Evolutionary conservation across 768 basidiomycete species (phyloP).

Genomic region (Termitomyces sp.): DNA sequence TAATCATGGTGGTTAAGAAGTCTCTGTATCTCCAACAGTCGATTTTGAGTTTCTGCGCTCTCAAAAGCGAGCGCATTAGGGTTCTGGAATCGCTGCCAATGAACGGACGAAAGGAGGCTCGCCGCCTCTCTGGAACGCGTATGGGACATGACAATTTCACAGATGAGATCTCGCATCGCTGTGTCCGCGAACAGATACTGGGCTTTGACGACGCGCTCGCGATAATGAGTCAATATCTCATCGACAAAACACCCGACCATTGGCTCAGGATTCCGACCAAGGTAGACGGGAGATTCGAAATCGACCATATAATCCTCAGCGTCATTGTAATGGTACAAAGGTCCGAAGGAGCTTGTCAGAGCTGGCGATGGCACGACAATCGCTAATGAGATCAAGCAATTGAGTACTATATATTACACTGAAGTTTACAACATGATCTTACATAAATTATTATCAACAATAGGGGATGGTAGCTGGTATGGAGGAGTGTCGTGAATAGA

Average conservation of each 20-base stretch:
- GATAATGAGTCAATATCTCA: constrained; percentile 39
- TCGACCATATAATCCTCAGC: neutral
- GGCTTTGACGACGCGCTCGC: constrained; percentile 53
- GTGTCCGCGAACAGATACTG: constrained; percentile 67
- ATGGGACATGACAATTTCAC: constrained; percentile 40
- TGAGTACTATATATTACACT: constrained; percentile 65
- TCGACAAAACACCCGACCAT: constrained; percentile 19
- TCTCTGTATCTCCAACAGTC: constrained; percentile 19
- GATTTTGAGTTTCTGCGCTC: constrained; percentile 15
- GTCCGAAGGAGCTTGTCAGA: constrained; percentile 22
- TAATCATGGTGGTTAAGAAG: constrained; percentile 18
- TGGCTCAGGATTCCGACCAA: constrained; percentile 11
- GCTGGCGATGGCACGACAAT: constrained; percentile 17
- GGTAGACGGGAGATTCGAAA: neutral
- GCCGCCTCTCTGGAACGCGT: constrained; percentile 51
- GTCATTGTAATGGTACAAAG: constrained; percentile 11
- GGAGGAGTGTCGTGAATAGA: constrained; percentile 15
- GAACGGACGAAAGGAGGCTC: constrained; percentile 57
- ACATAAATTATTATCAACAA: constrained; percentile 51
- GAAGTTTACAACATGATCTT: constrained; percentile 65
- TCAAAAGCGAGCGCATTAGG: constrained; percentile 18
- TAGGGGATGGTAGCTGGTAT: constrained; percentile 13
- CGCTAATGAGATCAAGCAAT: constrained; percentile 23
- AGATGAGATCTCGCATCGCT: constrained; percentile 40
- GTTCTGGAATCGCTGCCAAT: constrained; percentile 25